Conservation (phyloP, 805 yeast species). For the Tetrapisispora fleetii region DNA sequence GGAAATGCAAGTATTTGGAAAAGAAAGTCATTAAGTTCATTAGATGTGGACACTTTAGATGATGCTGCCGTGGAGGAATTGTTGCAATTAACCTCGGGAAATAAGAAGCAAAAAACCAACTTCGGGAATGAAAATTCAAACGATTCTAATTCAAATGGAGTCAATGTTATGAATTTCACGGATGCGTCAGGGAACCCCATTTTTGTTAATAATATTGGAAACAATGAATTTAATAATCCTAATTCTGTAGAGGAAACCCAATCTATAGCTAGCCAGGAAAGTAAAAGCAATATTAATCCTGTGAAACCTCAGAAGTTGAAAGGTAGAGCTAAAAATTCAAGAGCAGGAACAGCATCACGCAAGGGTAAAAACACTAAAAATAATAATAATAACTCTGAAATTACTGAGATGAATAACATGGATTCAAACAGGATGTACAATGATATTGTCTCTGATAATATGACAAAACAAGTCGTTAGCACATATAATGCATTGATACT, state of each 20-base stretch:
- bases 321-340: not conserved
- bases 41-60: conserved; percentile 20
- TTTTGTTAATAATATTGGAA: not conserved
- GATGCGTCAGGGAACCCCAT: not conserved
- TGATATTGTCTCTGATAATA: conserved; percentile 4
- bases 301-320: not conserved
- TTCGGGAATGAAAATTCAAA: not conserved
- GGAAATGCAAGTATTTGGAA: conserved; percentile 12
- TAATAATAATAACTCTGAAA: not conserved
- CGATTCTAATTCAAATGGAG: not conserved
- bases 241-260: conserved; percentile 2
- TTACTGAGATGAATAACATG: not conserved
- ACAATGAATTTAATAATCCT: not conserved
- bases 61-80: conserved; percentile 25
- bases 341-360: not conserved
- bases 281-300: not conserved
- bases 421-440: not conserved
- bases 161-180: not conserved
- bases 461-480: conserved; percentile 16
- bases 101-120: conserved; percentile 12
- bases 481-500: conserved; percentile 20
- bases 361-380: not conserved
- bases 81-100: conserved; percentile 20
- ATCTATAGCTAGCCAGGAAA: not conserved
- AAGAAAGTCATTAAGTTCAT: conserved; percentile 20